A percentile compares a stretch with the other conserved stretches of the same genome.
These are phyloP conservation scores for Logfia minima DNA, from an alignment of 129 eudicot species.

Conservation along the genomic window DNA sequence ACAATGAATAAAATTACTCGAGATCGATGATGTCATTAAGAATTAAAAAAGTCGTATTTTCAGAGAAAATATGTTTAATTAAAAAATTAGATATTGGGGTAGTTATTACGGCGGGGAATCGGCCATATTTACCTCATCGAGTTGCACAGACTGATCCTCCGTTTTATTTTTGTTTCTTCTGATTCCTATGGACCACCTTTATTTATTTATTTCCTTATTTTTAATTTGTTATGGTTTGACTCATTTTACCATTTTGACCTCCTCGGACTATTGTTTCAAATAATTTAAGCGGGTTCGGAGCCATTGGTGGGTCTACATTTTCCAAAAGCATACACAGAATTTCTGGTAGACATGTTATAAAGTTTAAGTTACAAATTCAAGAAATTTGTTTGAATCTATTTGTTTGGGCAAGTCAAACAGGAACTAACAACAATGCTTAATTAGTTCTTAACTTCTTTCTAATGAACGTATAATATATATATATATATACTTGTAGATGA, in stretches of 20 bases:
- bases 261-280: constrained; percentile 26
- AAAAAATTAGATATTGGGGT: constrained; percentile 38
- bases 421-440: too few relatives aligned
- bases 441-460: too few relatives aligned
- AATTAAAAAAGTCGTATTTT: constrained; percentile 12
- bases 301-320: constrained; percentile 9
- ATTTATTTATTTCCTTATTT: constrained; percentile 10
- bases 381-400: too few relatives aligned
- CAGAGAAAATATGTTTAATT: constrained; percentile 22
- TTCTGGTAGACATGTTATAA: too few relatives aligned
- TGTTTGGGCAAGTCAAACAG: too few relatives aligned
- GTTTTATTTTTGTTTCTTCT: constrained; percentile 25
- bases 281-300: constrained; percentile 20
- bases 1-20: constrained; percentile 23
- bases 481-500: too few relatives aligned
- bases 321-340: not conserved
- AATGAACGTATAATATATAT: too few relatives aligned
- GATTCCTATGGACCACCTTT: constrained; percentile 42
- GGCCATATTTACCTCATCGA: constrained; percentile 85
- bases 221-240: constrained; percentile 1
- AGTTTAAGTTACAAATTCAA: too few relatives aligned
- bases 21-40: constrained; percentile 33
- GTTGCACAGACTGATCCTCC: constrained; percentile 42
- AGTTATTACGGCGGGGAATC: constrained; percentile 79
- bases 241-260: constrained; percentile 30